Conservation (phyloP, 305 asterid species). For the Solanum aculeatissimum region DNA sequence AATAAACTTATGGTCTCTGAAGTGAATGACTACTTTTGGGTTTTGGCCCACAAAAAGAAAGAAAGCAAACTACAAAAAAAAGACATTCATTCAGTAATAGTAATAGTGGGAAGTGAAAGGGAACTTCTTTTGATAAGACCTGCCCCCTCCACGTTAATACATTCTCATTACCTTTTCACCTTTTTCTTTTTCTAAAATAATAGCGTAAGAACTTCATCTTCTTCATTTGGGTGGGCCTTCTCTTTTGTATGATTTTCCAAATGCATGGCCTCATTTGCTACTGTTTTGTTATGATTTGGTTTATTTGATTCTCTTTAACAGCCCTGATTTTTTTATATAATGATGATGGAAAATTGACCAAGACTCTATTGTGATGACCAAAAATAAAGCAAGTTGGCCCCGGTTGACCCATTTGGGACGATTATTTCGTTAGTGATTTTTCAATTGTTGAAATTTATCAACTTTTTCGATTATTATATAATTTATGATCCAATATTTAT, state of each 20-base stretch:
- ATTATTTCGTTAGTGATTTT: neutral
- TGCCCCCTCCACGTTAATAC: conserved; percentile 25
- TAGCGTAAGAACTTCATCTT: neutral
- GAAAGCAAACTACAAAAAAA: neutral
- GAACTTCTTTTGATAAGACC: conserved; percentile 67
- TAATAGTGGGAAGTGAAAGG: conserved; percentile 27
- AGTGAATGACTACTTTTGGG: conserved; percentile 22
- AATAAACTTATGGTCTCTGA: neutral
- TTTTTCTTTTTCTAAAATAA: neutral
- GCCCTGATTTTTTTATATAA: neutral
- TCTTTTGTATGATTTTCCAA: neutral
- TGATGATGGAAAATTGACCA: neutral
- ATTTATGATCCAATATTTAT: no score
- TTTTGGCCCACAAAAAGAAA: conserved; percentile 44
- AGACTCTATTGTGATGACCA: neutral
- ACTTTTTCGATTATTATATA: neutral
- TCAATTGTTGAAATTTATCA: neutral
- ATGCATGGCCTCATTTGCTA: neutral
- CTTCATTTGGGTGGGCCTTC: neutral
- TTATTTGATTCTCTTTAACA: neutral
- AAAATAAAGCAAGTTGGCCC: neutral
- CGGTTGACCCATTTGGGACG: neutral
- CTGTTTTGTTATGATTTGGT: neutral
- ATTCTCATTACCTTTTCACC: conserved; percentile 22
- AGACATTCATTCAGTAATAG: neutral